phyloP scores from a whole-genome alignment of 1,284 basidiomycete genomes.

The Stygiomarasmius scandens region DNA sequence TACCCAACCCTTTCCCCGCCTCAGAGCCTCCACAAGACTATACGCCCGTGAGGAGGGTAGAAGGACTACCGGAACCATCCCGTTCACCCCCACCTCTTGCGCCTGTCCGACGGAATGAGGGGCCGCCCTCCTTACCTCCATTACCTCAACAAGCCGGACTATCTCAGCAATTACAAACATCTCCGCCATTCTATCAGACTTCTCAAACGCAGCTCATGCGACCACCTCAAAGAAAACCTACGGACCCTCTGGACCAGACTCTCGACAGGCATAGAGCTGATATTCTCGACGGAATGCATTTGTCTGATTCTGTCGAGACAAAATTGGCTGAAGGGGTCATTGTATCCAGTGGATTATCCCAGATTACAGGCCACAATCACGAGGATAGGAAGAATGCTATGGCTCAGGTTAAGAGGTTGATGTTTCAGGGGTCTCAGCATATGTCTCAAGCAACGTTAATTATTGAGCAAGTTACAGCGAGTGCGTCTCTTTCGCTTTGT shows the following conservation, averaged over 20 bases:
- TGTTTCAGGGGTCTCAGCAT: constrained; percentile 2
- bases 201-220: no score
- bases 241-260: neutral
- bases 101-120: neutral
- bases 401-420: neutral
- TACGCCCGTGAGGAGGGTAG: neutral
- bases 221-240: no score
- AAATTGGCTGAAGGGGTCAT: no score
- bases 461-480: constrained; percentile 2
- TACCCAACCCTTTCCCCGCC: constrained; percentile 1
- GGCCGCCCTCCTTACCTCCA: no score
- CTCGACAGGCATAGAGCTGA: neutral
- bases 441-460: constrained; percentile 2
- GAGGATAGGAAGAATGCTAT: neutral
- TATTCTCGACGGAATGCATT: no score
- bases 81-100: neutral
- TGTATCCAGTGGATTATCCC: no score
- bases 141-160: no score
- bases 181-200: no score
- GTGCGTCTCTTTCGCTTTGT: constrained; percentile 3
- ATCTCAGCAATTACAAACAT: no score
- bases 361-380: neutral
- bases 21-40: neutral
- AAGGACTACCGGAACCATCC: neutral
- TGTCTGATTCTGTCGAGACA: no score